Evolutionary conservation across 106 monocot genomes (phyloP).

Genomic region (Amphibolis antarctica): DNA sequence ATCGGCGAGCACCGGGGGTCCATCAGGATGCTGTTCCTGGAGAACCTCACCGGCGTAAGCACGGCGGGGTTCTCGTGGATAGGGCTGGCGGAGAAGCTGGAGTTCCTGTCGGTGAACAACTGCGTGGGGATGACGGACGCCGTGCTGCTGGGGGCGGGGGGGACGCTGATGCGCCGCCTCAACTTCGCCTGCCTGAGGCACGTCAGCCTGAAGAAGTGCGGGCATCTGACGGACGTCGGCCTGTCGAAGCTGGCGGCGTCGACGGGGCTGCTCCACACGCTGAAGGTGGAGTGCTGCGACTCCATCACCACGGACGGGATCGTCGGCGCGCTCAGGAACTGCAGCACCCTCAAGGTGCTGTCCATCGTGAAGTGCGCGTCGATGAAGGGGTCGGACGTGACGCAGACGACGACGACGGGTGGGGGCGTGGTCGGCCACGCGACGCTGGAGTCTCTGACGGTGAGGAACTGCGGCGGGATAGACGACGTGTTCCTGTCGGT

Average conservation of each 20-base stretch:
- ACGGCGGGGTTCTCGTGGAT: slow-evolving; percentile 6
- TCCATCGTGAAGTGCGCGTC: slow-evolving; percentile 15
- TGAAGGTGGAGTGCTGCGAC: slow-evolving; percentile 15
- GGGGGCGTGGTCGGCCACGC: neutral
- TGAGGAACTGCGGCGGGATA: slow-evolving; percentile 10
- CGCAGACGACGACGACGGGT: neutral
- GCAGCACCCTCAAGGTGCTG: slow-evolving; percentile 14
- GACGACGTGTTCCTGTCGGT: slow-evolving; percentile 7
- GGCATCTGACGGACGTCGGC: slow-evolving; percentile 5
- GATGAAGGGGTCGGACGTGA: neutral
- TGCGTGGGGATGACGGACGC: neutral
- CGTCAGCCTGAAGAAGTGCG: slow-evolving; percentile 8
- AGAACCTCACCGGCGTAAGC: slow-evolving; percentile 8
- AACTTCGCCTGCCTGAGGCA: slow-evolving; percentile 1
- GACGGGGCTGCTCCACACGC: neutral
- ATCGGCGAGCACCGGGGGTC: slow-evolving; percentile 1
- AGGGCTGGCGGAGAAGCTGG: neutral
- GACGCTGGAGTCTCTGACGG: slow-evolving; percentile 5
- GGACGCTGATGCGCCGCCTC: neutral
- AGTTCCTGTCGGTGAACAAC: slow-evolving; percentile 3
- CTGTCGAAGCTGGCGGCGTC: slow-evolving; percentile 2
- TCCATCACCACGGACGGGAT: slow-evolving; percentile 11
- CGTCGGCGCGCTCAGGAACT: slow-evolving; percentile 5
- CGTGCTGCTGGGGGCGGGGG: neutral
- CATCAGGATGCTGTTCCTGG: slow-evolving; percentile 4